phyloP scores from a whole-genome alignment of 805 yeast species.

The Cyberlindnera lachancei region DNA sequence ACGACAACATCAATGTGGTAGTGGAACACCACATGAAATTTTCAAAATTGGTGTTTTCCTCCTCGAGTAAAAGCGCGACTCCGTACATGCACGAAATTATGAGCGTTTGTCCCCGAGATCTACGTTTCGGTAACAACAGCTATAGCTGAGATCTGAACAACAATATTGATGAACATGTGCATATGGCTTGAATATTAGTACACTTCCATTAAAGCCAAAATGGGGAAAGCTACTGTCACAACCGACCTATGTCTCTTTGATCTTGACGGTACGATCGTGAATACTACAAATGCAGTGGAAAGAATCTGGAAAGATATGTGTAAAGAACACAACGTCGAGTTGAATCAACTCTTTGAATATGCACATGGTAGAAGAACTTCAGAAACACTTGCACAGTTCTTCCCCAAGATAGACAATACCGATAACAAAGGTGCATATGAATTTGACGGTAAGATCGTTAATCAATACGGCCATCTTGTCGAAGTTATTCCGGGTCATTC shows the following conservation, averaged over 20 bases:
- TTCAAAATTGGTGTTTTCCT: too few relatives aligned
- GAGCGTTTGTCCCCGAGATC: too few relatives aligned
- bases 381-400: slow-evolving; percentile 66
- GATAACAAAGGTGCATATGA: slow-evolving; percentile 62
- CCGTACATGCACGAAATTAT: too few relatives aligned
- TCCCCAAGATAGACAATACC: slow-evolving; percentile 65
- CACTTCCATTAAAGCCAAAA: too few relatives aligned
- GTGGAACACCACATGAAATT: too few relatives aligned
- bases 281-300: slow-evolving; percentile 76
- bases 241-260: slow-evolving; percentile 48
- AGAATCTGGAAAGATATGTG: slow-evolving; percentile 77
- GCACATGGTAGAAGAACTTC: slow-evolving; percentile 76
- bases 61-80: too few relatives aligned
- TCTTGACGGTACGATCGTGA: slow-evolving; percentile 82
- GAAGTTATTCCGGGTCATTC: slow-evolving; percentile 72
- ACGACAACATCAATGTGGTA: too few relatives aligned
- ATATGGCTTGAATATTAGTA: too few relatives aligned
- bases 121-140: too few relatives aligned
- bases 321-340: slow-evolving; percentile 59
- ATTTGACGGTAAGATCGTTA: slow-evolving; percentile 51
- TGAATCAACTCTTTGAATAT: slow-evolving; percentile 29
- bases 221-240: slow-evolving; percentile 13
- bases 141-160: too few relatives aligned
- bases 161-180: too few relatives aligned
- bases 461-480: slow-evolving; percentile 65